phyloP scores from a whole-genome alignment of 495 filamentous ascomycete genomes.

The Hamigera avellanea region DNA sequence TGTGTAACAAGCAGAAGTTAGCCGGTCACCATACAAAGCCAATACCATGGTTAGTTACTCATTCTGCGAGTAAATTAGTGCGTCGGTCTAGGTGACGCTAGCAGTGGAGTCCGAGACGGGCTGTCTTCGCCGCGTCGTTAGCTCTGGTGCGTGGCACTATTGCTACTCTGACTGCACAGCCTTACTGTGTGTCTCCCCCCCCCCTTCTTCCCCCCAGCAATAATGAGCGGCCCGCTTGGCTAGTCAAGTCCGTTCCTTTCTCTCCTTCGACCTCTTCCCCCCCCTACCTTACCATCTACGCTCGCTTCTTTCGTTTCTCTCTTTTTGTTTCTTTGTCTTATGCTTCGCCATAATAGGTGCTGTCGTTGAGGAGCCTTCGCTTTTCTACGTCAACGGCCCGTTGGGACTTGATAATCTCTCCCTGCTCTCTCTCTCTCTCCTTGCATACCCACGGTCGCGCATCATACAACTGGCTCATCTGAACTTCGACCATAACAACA shows the following conservation, averaged over 20 bases:
- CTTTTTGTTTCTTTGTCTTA: constrained; percentile 1
- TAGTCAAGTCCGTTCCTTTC: constrained; percentile 12
- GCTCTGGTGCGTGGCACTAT: too few relatives aligned
- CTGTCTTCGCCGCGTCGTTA: too few relatives aligned
- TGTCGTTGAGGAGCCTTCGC: constrained; percentile 18
- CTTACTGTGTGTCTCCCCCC: too few relatives aligned
- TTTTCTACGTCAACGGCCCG: constrained; percentile 14
- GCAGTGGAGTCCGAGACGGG: too few relatives aligned
- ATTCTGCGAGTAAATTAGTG: too few relatives aligned
- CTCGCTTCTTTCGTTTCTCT: not conserved
- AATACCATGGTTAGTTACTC: too few relatives aligned
- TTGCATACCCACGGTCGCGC: constrained; percentile 31
- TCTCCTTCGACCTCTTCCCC: constrained; percentile 11
- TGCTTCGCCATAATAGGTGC: constrained; percentile 22
- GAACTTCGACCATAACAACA: not conserved
- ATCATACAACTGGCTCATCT: constrained; percentile 2
- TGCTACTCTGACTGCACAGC: too few relatives aligned
- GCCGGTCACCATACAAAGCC: too few relatives aligned
- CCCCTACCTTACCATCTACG: constrained; percentile 3
- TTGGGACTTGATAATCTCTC: constrained; percentile 20
- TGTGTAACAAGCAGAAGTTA: too few relatives aligned
- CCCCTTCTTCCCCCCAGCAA: too few relatives aligned
- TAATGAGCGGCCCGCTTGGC: not conserved
- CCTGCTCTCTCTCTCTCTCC: constrained; percentile 11
- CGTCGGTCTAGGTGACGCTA: too few relatives aligned